phyloP scores from a whole-genome alignment of 495 filamentous ascomycete species.

The Ramalina intermedia region DNA sequence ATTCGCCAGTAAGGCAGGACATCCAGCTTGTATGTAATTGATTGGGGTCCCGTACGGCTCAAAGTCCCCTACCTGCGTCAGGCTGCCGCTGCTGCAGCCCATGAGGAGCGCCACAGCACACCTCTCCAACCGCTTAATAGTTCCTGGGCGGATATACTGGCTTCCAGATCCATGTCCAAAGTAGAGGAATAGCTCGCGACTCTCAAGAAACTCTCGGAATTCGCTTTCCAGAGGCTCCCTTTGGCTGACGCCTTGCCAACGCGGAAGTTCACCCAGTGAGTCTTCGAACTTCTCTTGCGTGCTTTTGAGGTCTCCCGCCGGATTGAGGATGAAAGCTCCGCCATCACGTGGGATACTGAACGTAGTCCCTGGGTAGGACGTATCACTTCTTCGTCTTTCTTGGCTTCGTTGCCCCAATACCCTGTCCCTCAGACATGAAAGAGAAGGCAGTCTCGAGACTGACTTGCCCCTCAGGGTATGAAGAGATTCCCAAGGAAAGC shows the following conservation, averaged over 20 bases:
- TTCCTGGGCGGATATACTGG: constrained; percentile 74
- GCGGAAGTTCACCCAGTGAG: constrained; percentile 36
- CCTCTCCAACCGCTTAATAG: constrained; percentile 59
- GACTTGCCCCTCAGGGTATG: constrained; percentile 69
- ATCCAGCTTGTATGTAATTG: constrained; percentile 78
- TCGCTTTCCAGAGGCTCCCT: constrained; percentile 63
- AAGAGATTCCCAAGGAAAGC: constrained; percentile 91
- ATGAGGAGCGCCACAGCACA: constrained; percentile 79
- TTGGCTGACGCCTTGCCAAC: constrained; percentile 52
- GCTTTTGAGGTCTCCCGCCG: constrained; percentile 60
- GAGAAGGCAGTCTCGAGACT: constrained; percentile 69
- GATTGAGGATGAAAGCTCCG: constrained; percentile 82
- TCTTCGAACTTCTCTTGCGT: constrained; percentile 62
- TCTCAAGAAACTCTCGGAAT: constrained; percentile 46
- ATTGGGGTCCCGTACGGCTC: constrained; percentile 80
- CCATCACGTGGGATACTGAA: constrained; percentile 41
- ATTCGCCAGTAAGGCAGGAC: constrained; percentile 70
- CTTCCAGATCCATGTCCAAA: constrained; percentile 94
- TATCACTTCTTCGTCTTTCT: constrained; percentile 13
- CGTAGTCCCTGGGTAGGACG: constrained; percentile 20
- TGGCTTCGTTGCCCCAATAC: constrained; percentile 39
- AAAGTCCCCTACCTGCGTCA: constrained; percentile 73
- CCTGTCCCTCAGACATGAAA: constrained; percentile 61
- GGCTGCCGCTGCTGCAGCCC: constrained; percentile 70
- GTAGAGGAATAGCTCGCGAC: constrained; percentile 63